Evolutionary conservation across 768 basidiomycete species (phyloP).

Genomic region (Mycena polygramma): DNA sequence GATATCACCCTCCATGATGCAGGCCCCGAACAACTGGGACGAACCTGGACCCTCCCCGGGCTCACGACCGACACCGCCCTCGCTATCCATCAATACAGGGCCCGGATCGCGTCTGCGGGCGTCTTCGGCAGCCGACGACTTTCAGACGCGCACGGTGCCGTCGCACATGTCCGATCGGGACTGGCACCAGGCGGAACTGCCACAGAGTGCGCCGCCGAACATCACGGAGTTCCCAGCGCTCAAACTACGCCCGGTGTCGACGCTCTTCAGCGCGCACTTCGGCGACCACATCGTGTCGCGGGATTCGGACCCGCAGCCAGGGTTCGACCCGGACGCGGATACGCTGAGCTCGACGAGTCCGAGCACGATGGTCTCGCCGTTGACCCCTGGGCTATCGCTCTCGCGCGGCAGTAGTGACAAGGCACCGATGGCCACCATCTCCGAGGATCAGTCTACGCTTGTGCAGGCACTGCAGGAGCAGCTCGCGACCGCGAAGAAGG

Average conservation of each 20-base stretch:
- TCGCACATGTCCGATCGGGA: constrained; percentile 39
- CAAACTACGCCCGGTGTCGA: constrained; percentile 81
- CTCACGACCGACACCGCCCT: constrained; percentile 52
- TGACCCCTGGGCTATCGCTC: constrained; percentile 55
- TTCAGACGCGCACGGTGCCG: constrained; percentile 44
- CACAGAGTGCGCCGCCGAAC: constrained; percentile 77
- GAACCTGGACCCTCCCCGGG: constrained; percentile 38
- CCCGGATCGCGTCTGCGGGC: constrained; percentile 43
- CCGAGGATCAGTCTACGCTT: constrained; percentile 59
- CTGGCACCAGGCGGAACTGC: constrained; percentile 45
- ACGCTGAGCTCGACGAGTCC: constrained; percentile 67
- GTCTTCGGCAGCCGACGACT: constrained; percentile 41
- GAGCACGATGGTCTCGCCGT: constrained; percentile 58
- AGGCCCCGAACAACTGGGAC: constrained; percentile 39
- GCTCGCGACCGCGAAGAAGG: constrained; percentile 66
- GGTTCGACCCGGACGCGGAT: constrained; percentile 58
- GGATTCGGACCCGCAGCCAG: constrained; percentile 48
- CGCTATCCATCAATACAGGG: constrained; percentile 58
- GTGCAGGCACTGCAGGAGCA: constrained; percentile 74
- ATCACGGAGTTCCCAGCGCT: constrained; percentile 74
- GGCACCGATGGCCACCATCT: constrained; percentile 40
- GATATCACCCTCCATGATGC: constrained; percentile 51
- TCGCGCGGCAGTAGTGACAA: constrained; percentile 46
- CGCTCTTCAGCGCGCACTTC: constrained; percentile 80
- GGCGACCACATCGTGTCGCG: constrained; percentile 57